Evolutionary conservation across 495 filamentous ascomycete genomes (phyloP).

Genomic region (Daldinia decipiens): DNA sequence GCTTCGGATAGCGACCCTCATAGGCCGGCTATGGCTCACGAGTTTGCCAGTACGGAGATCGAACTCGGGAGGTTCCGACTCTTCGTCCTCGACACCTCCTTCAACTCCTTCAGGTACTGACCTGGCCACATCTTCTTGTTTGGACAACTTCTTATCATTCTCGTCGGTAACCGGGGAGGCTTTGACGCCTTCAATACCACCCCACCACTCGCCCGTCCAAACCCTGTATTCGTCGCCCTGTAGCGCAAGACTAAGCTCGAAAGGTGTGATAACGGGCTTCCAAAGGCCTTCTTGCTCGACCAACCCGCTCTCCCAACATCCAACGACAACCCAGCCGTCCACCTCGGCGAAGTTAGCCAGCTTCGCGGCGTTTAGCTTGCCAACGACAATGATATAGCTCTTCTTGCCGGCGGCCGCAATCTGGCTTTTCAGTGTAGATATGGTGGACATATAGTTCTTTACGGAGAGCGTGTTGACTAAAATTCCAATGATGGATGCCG

Average conservation of each 20-base stretch:
- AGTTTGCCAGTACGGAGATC: slow-evolving; percentile 90
- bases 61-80: slow-evolving; percentile 82
- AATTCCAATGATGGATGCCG: slow-evolving; percentile 86
- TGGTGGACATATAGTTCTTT: slow-evolving; percentile 84
- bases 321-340: slow-evolving; percentile 95
- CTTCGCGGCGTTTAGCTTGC: slow-evolving; percentile 95
- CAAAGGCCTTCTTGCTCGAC: slow-evolving; percentile 83
- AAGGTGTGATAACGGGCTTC: slow-evolving; percentile 89
- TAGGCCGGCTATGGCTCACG: slow-evolving; percentile 83
- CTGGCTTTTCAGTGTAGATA: slow-evolving; percentile 72
- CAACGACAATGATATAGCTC: slow-evolving; percentile 93
- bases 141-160: slow-evolving; percentile 25
- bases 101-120: slow-evolving; percentile 43
- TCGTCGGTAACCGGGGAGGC: background rate
- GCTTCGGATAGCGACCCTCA: slow-evolving; percentile 59
- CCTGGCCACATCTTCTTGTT: slow-evolving; percentile 29
- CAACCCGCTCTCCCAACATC: slow-evolving; percentile 96
- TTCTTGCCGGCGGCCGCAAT: slow-evolving; percentile 88
- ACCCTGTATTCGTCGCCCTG: slow-evolving; percentile 73
- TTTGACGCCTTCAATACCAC: slow-evolving; percentile 70
- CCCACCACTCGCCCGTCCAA: slow-evolving; percentile 81
- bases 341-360: slow-evolving; percentile 96
- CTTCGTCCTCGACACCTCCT: slow-evolving; percentile 53
- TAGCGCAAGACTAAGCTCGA: slow-evolving; percentile 82
- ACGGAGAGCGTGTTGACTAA: slow-evolving; percentile 94